Conservation (phyloP, 1,284 basidiomycete species). For the Marasmius oreades region DNA sequence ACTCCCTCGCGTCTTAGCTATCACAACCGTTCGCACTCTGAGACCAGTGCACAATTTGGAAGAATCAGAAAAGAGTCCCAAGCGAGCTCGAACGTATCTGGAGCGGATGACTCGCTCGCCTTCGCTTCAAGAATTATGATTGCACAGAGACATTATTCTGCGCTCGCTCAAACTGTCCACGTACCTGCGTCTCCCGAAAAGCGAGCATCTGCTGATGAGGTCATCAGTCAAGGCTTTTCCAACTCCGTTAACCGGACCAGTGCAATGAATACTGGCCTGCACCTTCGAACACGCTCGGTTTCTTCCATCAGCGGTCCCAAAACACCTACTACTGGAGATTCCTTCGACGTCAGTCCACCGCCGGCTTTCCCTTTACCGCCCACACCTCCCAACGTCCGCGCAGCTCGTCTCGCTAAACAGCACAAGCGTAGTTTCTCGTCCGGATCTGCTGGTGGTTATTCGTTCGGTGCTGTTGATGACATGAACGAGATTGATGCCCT, state of each 20-base stretch:
- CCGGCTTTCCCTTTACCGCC: constrained; percentile 65
- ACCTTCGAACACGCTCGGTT: constrained; percentile 44
- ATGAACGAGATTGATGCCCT: constrained; percentile 66
- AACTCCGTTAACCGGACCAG: constrained; percentile 24
- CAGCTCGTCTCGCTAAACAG: constrained; percentile 38
- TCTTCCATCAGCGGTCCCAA: constrained; percentile 45
- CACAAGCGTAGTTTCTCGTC: constrained; percentile 62
- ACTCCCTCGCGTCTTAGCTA: constrained; percentile 35
- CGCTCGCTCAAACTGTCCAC: constrained; percentile 58
- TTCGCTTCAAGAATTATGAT: constrained; percentile 59
- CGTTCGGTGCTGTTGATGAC: constrained; percentile 52
- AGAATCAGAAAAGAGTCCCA: constrained; percentile 49
- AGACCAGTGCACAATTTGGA: constrained; percentile 52
- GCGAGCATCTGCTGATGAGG: constrained; percentile 22
- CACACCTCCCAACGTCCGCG: constrained; percentile 58
- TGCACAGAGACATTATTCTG: constrained; percentile 65
- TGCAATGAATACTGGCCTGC: constrained; percentile 25
- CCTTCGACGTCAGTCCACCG: constrained; percentile 51
- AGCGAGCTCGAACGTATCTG: constrained; percentile 49
- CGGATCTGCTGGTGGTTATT: constrained; percentile 36
- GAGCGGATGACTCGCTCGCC: constrained; percentile 44
- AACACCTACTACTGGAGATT: constrained; percentile 31
- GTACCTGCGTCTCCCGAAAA: constrained; percentile 47
- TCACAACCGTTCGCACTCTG: constrained; percentile 48
- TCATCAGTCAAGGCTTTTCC: constrained; percentile 24